A percentile compares a stretch with the other conserved stretches of the same genome.
Evolutionary conservation across 2,329 filamentous ascomycete species (phyloP).

Genomic region (Colletotrichum tamarilloi): DNA sequence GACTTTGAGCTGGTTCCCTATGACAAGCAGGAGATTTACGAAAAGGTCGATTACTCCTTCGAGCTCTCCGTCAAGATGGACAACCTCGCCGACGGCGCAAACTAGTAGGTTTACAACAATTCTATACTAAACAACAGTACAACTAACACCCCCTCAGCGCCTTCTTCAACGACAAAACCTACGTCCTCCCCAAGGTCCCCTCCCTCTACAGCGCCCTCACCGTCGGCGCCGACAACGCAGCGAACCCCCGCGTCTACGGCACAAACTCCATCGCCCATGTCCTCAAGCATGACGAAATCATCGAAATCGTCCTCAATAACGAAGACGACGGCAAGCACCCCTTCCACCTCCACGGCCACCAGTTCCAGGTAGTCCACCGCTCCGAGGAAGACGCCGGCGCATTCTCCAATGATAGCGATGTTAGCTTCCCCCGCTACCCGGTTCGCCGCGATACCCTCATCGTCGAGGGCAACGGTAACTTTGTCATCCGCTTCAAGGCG

Average conservation of each 20-base stretch:
- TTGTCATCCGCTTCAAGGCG: constrained; percentile 57
- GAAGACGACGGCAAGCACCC: constrained; percentile 68
- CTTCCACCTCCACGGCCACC: constrained; percentile 74
- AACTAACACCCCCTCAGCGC: constrained; percentile 45
- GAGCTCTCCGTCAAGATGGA: constrained; percentile 67
- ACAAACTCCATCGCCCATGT: constrained; percentile 62
- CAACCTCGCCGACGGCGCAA: constrained; percentile 73
- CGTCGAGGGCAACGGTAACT: constrained; percentile 58
- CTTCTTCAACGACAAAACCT: constrained; percentile 73
- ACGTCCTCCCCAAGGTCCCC: constrained; percentile 72
- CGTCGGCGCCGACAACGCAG: constrained; percentile 55
- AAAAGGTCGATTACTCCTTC: constrained; percentile 61
- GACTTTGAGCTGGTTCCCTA: constrained; percentile 65
- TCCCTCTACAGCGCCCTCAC: constrained; percentile 75
- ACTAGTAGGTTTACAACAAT: constrained; percentile 52
- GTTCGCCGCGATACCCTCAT: constrained; percentile 62
- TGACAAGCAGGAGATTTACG: constrained; percentile 61
- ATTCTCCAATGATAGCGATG: constrained; percentile 52
- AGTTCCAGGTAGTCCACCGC: constrained; percentile 61
- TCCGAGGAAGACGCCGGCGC: constrained; percentile 36
- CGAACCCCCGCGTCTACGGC: constrained; percentile 63
- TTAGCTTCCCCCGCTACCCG: constrained; percentile 51
- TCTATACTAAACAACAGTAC: background rate
- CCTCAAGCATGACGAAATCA: constrained; percentile 62
- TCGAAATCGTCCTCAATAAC: constrained; percentile 71